Evolutionary conservation across 805 yeast species (phyloP), one percentile per base, ranked within the genome.

Genomic region (Ogataea saltuana): DNA sequence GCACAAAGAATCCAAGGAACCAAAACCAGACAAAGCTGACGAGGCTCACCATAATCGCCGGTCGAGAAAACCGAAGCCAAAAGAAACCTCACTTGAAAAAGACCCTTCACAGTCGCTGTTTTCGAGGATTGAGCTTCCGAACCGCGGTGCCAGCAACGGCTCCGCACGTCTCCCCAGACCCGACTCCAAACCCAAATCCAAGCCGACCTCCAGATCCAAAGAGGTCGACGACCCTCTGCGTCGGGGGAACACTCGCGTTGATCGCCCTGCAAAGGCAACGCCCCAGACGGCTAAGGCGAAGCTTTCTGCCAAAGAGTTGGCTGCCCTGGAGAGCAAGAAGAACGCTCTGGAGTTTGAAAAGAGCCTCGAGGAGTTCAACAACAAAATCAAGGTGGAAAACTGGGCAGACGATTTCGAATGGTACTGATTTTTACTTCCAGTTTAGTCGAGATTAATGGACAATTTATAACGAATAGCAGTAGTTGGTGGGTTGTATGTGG

Each of bases 321-420:
- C 31, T 3, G 31, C 42, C 4, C 15, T 34, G 25, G 45, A 45
- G 28, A 35, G 45, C 17, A 50, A 48, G 25, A 32, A 47, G 21
- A 50, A 45, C 27, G 56, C 51, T 21, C 19, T 39, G 36, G 54
- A 52, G 34, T 48, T 52, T 22, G 50, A 46, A 16, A 46, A 51
- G 27, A 16, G 28, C 18, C 40, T 47, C 20, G 47, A 49, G 8
- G 27, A 49, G 30, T 36, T 36, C 32, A 46, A 42, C 21, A 18
- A 41, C n/a, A 45, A 39, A 10, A 29, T 36, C 13, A 33, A 45
- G 5, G 37, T 44, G 12, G 49, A 42, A 3, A 41, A 41, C 36
- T 50, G 54, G 54, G 51, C 54, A 6, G 54, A 50, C 34, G 54
- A 50, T 16, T 43, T 50, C 22, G 54, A 47, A 16, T 49, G 53